Evolutionary conservation across 441 rosid genomes (phyloP).

Genomic region (Lepidium campestre): DNA sequence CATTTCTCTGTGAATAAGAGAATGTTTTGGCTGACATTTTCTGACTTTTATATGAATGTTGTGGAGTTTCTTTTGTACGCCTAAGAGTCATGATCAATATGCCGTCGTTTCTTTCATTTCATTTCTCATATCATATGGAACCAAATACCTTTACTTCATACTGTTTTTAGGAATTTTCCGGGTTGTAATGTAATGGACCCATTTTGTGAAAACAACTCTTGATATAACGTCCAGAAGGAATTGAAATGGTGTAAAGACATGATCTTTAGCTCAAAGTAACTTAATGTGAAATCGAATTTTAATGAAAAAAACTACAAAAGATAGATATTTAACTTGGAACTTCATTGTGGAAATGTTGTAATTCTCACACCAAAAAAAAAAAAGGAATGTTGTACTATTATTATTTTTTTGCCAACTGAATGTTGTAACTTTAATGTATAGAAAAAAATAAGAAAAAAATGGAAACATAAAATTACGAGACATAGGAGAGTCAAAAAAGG

Average conservation of each 20-base stretch:
- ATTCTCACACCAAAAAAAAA: background rate
- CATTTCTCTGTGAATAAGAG: constrained; percentile 32
- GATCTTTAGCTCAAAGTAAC: too few relatives aligned
- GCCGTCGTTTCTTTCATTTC: background rate
- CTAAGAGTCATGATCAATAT: background rate
- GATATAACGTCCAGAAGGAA: too few relatives aligned
- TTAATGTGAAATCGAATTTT: too few relatives aligned
- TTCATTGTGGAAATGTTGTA: background rate
- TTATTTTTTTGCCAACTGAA: too few relatives aligned
- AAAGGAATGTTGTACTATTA: too few relatives aligned
- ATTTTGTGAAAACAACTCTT: too few relatives aligned
- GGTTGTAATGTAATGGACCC: too few relatives aligned
- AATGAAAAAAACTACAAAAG: too few relatives aligned
- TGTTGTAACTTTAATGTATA: background rate
- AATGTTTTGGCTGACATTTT: constrained; percentile 29
- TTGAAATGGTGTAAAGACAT: too few relatives aligned
- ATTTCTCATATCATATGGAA: background rate
- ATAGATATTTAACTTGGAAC: too few relatives aligned
- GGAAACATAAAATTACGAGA: background rate
- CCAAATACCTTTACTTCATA: background rate
- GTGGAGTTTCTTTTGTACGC: background rate
- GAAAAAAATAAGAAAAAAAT: background rate
- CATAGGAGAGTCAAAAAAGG: background rate
- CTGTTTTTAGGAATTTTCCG: too few relatives aligned
- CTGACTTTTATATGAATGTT: constrained; percentile 24